Percentiles rank a stretch among this genome's conserved stretches.
phyloP scores from a whole-genome alignment of 2,329 filamentous ascomycete species.

The Fusarium secorum region DNA sequence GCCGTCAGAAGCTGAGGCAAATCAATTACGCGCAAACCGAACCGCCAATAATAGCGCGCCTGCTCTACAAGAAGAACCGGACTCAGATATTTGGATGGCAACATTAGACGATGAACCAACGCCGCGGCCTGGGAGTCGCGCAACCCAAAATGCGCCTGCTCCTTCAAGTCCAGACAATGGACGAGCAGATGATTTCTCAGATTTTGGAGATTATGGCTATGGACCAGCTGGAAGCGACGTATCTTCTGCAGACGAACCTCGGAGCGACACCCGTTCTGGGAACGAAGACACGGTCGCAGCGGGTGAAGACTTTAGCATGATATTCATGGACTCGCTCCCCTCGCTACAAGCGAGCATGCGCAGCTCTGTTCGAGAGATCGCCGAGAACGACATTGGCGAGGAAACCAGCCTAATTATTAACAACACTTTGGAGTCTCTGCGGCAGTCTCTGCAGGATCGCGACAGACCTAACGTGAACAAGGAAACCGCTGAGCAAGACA shows the following conservation, averaged over 20 bases:
- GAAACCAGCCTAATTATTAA: constrained; percentile 65
- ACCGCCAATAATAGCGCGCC: constrained; percentile 25
- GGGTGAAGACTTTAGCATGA: constrained; percentile 68
- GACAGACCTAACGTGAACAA: constrained; percentile 12
- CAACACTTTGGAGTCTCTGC: constrained; percentile 60
- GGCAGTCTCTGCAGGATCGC: constrained; percentile 45
- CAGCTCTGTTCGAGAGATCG: constrained; percentile 45
- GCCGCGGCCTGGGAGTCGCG: constrained; percentile 41
- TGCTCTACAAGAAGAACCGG: constrained; percentile 42
- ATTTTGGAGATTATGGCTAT: constrained; percentile 42
- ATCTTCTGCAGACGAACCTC: constrained; percentile 46
- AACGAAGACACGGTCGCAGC: constrained; percentile 55
- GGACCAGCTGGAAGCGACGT: constrained; percentile 45
- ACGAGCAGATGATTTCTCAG: constrained; percentile 22
- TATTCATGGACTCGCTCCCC: constrained; percentile 62
- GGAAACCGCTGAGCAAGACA: constrained; percentile 16
- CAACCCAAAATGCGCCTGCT: constrained; percentile 8
- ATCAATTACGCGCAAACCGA: constrained; percentile 12
- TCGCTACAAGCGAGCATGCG: constrained; percentile 56
- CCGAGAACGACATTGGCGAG: constrained; percentile 60
- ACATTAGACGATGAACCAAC: constrained; percentile 51
- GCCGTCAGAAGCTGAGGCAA: constrained; percentile 33
- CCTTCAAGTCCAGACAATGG: constrained; percentile 23
- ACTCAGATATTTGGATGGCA: constrained; percentile 57
- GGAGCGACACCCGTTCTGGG: constrained; percentile 29